These are phyloP conservation scores for Misopates orontium DNA, from an alignment of 257 asterid genomes.

Conservation along the genomic window DNA sequence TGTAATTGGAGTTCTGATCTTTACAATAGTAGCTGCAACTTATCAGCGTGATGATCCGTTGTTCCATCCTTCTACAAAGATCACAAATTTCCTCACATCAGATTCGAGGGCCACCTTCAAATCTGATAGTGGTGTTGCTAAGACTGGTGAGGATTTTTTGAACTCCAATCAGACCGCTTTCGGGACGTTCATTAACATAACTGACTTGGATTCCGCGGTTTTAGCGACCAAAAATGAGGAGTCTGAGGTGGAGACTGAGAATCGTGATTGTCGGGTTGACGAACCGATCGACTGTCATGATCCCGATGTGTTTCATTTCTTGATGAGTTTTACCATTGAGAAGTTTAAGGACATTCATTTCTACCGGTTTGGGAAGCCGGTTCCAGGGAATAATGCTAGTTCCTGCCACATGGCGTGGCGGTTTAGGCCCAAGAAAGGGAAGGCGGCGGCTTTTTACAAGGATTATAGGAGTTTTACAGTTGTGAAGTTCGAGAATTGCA, in stretches of 20 bases:
- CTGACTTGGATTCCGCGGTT: constrained; percentile 61
- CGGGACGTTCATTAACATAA: constrained; percentile 62
- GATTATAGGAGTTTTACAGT: constrained; percentile 72
- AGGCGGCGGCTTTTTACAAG: constrained; percentile 54
- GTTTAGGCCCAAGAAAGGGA: constrained; percentile 76
- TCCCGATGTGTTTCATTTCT: constrained; percentile 68
- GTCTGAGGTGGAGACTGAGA: constrained; percentile 22
- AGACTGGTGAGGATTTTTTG: constrained; percentile 95
- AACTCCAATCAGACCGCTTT: constrained; percentile 71
- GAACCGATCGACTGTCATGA: constrained; percentile 81
- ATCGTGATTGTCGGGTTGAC: constrained; percentile 25
- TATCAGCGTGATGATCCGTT: constrained; percentile 90
- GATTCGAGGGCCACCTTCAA: constrained; percentile 75
- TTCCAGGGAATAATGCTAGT: constrained; percentile 51
- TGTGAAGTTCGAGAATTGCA: constrained; percentile 57
- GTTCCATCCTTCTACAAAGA: constrained; percentile 84
- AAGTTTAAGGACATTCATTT: constrained; percentile 66
- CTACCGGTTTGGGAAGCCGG: constrained; percentile 79
- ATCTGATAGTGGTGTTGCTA: constrained; percentile 66
- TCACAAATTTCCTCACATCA: constrained; percentile 76
- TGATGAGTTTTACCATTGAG: constrained; percentile 79
- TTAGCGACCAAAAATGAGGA: constrained; percentile 8
- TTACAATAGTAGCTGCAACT: constrained; percentile 86
- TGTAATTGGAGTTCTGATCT: constrained; percentile 77
- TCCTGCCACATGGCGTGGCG: constrained; percentile 98